Conservation (phyloP, 2,329 filamentous ascomycete species). For the Talaromyces sp. region DNA sequence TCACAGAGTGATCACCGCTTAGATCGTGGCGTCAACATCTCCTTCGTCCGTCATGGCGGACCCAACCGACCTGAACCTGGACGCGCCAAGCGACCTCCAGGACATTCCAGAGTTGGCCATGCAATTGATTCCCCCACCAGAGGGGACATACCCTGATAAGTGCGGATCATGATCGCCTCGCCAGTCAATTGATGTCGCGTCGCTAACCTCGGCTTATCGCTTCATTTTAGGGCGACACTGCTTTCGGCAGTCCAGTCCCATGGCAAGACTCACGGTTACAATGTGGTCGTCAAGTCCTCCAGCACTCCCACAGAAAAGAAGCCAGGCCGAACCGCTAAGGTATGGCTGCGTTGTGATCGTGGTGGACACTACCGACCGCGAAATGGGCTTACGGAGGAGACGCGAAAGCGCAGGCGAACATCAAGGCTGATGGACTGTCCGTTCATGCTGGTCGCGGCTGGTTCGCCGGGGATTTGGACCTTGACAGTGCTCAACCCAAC, state of each 20-base stretch:
- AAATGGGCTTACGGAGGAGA: slow-evolving; percentile 50
- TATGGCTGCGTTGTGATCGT: slow-evolving; percentile 50
- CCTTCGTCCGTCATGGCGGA: slow-evolving; percentile 41
- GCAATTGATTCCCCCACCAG: slow-evolving; percentile 45
- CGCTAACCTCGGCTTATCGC: slow-evolving; percentile 3
- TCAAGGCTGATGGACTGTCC: slow-evolving; percentile 50
- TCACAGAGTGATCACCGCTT: slow-evolving; percentile 6
- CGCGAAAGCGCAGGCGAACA: slow-evolving; percentile 46
- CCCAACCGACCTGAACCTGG: slow-evolving; percentile 46
- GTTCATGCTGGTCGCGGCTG: slow-evolving; percentile 48
- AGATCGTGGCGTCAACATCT: slow-evolving; percentile 20
- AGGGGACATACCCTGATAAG: slow-evolving; percentile 50
- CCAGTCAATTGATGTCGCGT: slow-evolving; percentile 6
- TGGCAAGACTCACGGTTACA: slow-evolving; percentile 48
- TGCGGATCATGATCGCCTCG: slow-evolving; percentile 22
- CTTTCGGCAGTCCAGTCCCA: slow-evolving; percentile 46
- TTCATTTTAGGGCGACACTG: slow-evolving; percentile 35
- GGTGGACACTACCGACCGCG: slow-evolving; percentile 49
- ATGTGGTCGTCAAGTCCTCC: slow-evolving; percentile 51
- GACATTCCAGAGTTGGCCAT: slow-evolving; percentile 49
- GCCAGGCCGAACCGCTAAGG: slow-evolving; percentile 47
- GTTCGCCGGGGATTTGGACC: slow-evolving; percentile 48
- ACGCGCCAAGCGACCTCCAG: slow-evolving; percentile 49
- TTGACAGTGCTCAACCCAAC: slow-evolving; percentile 46
- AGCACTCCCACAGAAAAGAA: slow-evolving; percentile 50